Conservation (phyloP, 1,139 yeast genomes). For the Geotrichum klebahnii region DNA sequence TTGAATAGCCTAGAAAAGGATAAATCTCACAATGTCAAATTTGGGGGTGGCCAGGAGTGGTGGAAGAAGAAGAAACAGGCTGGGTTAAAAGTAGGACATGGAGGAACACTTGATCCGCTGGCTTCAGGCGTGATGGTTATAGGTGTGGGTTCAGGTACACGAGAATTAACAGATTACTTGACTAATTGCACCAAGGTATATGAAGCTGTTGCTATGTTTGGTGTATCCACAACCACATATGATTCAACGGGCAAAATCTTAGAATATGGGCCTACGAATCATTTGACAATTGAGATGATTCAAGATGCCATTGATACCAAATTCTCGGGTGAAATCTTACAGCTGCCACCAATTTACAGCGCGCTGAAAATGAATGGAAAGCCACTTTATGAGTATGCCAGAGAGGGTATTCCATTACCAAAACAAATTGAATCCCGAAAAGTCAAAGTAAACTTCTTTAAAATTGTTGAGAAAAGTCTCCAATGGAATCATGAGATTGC, state of each 20-base stretch:
- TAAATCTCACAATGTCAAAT: constrained; percentile 32
- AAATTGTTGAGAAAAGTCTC: constrained; percentile 42
- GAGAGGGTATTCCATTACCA: constrained; percentile 83
- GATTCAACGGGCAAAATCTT: constrained; percentile 85
- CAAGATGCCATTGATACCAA: constrained; percentile 47
- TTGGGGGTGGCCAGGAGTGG: constrained; percentile 43
- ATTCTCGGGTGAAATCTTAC: constrained; percentile 76
- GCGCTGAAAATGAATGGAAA: constrained; percentile 93
- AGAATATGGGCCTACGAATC: constrained; percentile 54
- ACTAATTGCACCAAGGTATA: constrained; percentile 65
- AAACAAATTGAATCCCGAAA: constrained; percentile 70
- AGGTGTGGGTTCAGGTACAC: constrained; percentile 89
- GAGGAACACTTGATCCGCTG: constrained; percentile 92
- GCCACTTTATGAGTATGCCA: constrained; percentile 88
- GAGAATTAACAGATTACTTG: constrained; percentile 63
- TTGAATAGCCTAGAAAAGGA: constrained; percentile 33
- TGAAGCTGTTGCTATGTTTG: constrained; percentile 79
- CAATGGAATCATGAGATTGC: constrained; percentile 27
- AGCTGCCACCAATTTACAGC: constrained; percentile 94
- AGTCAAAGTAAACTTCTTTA: constrained; percentile 55
- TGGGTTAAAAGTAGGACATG: constrained; percentile 88
- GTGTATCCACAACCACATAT: constrained; percentile 88
- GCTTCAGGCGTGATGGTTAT: constrained; percentile 91
- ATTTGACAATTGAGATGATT: constrained; percentile 55
- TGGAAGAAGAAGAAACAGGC: constrained; percentile 47